Conservation (phyloP, 768 basidiomycete species). For the Paxillus rubicundulus region DNA sequence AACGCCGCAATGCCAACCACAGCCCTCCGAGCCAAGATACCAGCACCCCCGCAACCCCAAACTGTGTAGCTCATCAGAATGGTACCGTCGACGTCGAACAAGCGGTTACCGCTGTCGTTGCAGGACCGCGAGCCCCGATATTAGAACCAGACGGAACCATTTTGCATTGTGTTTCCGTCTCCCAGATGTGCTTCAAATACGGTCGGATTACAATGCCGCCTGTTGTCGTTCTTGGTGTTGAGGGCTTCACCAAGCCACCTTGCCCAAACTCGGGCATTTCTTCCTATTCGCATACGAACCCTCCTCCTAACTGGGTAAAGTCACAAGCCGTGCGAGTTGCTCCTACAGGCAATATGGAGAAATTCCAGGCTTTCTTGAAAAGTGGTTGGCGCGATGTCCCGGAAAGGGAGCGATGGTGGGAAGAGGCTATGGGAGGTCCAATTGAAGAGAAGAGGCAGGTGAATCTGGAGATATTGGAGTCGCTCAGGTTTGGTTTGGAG, state of each 20-base stretch:
- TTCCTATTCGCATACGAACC: constrained; percentile 33
- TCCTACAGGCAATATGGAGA: constrained; percentile 17
- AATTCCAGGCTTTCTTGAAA: constrained; percentile 41
- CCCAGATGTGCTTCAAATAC: constrained; percentile 65
- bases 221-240: constrained; percentile 52
- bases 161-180: constrained; percentile 62
- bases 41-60: constrained; percentile 24
- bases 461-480: constrained; percentile 23
- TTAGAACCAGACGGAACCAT: constrained; percentile 47
- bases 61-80: not conserved
- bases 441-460: constrained; percentile 38
- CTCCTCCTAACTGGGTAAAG: constrained; percentile 28
- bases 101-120: constrained; percentile 10
- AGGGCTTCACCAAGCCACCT: constrained; percentile 48
- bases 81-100: constrained; percentile 13
- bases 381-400: constrained; percentile 64
- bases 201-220: constrained; percentile 78
- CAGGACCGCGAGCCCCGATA: constrained; percentile 7
- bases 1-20: constrained; percentile 6
- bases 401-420: constrained; percentile 69
- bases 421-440: constrained; percentile 50
- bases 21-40: constrained; percentile 24
- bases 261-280: constrained; percentile 6
- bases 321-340: constrained; percentile 21
- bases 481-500: constrained; percentile 24